Evolutionary conservation across 1,284 basidiomycete species (phyloP).

Genomic region (Naganishia liquefaciens): DNA sequence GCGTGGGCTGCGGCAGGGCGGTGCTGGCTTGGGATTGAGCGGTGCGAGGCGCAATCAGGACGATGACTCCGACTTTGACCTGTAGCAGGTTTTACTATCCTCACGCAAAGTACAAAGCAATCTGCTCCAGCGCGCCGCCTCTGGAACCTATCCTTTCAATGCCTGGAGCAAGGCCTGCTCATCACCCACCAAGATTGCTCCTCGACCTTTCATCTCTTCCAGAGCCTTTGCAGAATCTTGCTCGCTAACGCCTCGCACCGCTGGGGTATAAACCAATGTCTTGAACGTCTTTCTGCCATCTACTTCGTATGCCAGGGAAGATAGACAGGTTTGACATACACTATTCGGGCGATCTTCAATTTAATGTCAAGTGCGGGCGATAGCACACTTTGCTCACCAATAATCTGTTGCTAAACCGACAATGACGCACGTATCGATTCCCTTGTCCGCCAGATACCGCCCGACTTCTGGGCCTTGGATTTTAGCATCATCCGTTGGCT

Average conservation of each 20-base stretch:
- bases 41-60: conserved; percentile 38
- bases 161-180: conserved; percentile 1
- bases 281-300: conserved; percentile 14
- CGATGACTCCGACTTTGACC: conserved; percentile 51
- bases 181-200: conserved; percentile 24
- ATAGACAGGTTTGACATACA: conserved; percentile 19
- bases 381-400: conserved; percentile 51
- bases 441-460: conserved; percentile 48
- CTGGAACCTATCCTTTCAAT: background rate
- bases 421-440: conserved; percentile 58
- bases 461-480: conserved; percentile 44
- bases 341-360: background rate
- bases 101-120: background rate
- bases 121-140: background rate
- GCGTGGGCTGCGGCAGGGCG: conserved; percentile 40
- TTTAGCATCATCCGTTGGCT: conserved; percentile 51
- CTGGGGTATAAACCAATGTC: conserved; percentile 24
- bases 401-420: conserved; percentile 66
- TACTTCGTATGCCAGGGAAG: background rate
- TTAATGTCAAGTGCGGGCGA: background rate
- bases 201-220: conserved; percentile 7
- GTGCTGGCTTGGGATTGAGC: conserved; percentile 28
- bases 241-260: conserved; percentile 14
- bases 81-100: conserved; percentile 35
- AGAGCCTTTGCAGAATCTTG: conserved; percentile 16